A percentile compares a stretch with the other conserved stretches of the same genome.
These are phyloP conservation scores for Pseudonitzschia delicatissima DNA, from an alignment of 108 stramenopile genomes.

Conservation along the genomic window DNA sequence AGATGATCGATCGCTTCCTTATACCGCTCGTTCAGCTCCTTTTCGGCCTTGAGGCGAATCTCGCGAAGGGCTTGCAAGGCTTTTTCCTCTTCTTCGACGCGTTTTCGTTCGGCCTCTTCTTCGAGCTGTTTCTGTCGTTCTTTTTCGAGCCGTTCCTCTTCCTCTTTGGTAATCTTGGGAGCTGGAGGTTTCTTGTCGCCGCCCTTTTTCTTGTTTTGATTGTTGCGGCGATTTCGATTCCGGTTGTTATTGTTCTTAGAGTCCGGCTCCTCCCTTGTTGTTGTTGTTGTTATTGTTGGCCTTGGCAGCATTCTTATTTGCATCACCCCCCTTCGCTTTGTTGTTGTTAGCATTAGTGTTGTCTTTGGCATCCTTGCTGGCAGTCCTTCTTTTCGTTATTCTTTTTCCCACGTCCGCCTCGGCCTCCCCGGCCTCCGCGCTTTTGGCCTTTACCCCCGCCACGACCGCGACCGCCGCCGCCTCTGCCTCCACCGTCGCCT, in stretches of 20 bases:
- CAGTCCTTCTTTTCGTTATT: conserved; percentile 5
- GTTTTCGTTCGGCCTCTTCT: conserved; percentile 35
- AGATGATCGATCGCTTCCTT: conserved; percentile 34
- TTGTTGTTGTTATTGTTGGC: conserved; percentile 5
- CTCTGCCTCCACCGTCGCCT: conserved; percentile 18
- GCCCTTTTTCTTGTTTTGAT: conserved; percentile 15
- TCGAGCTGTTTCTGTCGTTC: conserved; percentile 25
- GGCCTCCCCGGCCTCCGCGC: conserved; percentile 11
- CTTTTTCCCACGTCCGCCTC: conserved; percentile 13
- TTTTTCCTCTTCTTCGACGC: conserved; percentile 32
- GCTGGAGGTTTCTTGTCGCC: not conserved
- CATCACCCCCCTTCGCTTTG: not conserved
- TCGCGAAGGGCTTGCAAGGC: conserved; percentile 21
- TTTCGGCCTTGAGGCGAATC: conserved; percentile 17
- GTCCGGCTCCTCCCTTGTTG: conserved; percentile 1
- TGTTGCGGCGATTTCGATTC: conserved; percentile 13
- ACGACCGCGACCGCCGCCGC: conserved; percentile 13
- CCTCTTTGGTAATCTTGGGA: conserved; percentile 19
- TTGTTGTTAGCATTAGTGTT: not conserved
- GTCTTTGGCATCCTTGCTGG: conserved; percentile 7
- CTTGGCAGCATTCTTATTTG: not conserved
- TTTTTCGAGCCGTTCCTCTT: conserved; percentile 25
- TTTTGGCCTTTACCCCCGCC: conserved; percentile 15
- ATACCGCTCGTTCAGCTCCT: conserved; percentile 24
- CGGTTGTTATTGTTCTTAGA: conserved; percentile 7